A percentile compares a stretch with the other conserved stretches of the same genome.
Conservation (phyloP, 148 eudicot species). For the Diospyros kaki region DNA sequence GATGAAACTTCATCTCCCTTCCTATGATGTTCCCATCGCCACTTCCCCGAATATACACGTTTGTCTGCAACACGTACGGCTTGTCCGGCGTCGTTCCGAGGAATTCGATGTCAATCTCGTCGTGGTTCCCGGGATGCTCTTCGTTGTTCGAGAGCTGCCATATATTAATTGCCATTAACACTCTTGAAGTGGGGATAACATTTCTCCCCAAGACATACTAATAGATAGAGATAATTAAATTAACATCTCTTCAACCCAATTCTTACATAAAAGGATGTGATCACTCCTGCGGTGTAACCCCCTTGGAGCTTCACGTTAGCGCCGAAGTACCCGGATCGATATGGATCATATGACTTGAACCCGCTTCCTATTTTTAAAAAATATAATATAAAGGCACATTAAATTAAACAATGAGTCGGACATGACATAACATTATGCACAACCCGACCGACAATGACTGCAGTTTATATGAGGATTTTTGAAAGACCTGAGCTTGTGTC, state of each 20-base stretch:
- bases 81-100: conserved; percentile 24
- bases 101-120: conserved; percentile 28
- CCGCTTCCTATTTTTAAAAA: conserved; percentile 13
- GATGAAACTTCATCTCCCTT: conserved; percentile 27
- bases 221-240: background rate
- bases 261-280: conserved; percentile 23
- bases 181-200: background rate
- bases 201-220: background rate
- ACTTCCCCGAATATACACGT: conserved; percentile 26
- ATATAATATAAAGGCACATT: background rate
- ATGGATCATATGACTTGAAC: conserved; percentile 13
- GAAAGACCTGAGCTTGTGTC: conserved; percentile 36
- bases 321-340: conserved; percentile 26
- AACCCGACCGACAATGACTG: too few species aligned
- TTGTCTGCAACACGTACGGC: conserved; percentile 26
- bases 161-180: background rate
- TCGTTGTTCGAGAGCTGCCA: conserved; percentile 21
- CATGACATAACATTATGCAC: too few species aligned
- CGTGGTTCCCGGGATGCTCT: conserved; percentile 18
- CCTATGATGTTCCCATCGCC: conserved; percentile 26
- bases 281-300: conserved; percentile 31
- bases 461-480: background rate
- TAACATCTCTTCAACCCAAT: background rate
- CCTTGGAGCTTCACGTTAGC: conserved; percentile 20
- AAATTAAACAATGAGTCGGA: background rate